Evolutionary conservation across 1,284 basidiomycete genomes (phyloP).

Genomic region (Earliella scabrosa): DNA sequence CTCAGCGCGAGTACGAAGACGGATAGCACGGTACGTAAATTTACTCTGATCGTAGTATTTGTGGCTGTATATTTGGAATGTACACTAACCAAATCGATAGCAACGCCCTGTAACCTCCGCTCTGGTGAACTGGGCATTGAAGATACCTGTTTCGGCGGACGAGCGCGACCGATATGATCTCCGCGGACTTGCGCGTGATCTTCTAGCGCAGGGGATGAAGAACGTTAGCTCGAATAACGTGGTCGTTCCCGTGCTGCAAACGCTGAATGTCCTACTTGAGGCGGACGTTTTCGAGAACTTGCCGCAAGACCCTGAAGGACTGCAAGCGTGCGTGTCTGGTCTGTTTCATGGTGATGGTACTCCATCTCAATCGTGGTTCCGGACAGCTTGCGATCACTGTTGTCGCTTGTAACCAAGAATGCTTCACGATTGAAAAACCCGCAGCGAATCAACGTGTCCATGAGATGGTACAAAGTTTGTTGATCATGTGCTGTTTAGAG

Average conservation of each 20-base stretch:
- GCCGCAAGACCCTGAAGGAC: conserved; percentile 47
- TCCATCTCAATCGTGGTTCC: conserved; percentile 15
- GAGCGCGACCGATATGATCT: conserved; percentile 46
- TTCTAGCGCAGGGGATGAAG: conserved; percentile 54
- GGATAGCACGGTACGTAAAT: conserved; percentile 71
- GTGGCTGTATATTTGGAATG: not conserved
- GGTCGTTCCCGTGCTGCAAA: conserved; percentile 80
- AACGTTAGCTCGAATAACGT: conserved; percentile 68
- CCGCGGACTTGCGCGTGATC: conserved; percentile 54
- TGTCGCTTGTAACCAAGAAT: conserved; percentile 62
- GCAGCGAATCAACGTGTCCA: conserved; percentile 74
- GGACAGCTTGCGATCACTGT: conserved; percentile 44
- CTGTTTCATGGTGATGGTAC: conserved; percentile 1
- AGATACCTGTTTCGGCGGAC: conserved; percentile 47
- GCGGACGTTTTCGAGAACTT: conserved; percentile 58
- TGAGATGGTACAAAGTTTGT: conserved; percentile 72
- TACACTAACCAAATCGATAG: no score
- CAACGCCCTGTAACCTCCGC: conserved; percentile 70
- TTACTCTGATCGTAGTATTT: not conserved
- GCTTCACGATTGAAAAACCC: conserved; percentile 75
- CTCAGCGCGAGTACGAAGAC: conserved; percentile 82
- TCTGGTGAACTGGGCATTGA: conserved; percentile 59
- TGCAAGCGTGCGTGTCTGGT: conserved; percentile 47
- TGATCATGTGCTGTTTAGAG: not conserved
- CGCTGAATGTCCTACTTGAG: conserved; percentile 73